phyloP scores from a whole-genome alignment of 2,329 filamentous ascomycete species.

The Alternaria rosae region DNA sequence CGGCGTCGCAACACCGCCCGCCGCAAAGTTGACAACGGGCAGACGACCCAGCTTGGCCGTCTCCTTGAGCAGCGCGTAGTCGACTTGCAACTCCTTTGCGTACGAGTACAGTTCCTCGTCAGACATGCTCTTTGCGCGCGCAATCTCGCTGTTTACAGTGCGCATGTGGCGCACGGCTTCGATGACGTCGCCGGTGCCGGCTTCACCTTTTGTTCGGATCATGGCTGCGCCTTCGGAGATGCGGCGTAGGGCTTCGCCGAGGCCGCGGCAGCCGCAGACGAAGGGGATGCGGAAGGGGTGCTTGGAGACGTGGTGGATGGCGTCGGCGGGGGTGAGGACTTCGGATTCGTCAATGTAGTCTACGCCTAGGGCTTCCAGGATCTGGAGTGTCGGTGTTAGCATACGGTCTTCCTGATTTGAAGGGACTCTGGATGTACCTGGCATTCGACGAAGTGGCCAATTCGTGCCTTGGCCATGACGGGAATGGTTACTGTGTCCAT shows the following conservation, averaged over 20 bases:
- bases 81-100: slow-evolving; percentile 81
- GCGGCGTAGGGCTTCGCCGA: slow-evolving; percentile 89
- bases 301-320: slow-evolving; percentile 92
- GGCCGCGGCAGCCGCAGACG: slow-evolving; percentile 93
- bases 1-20: slow-evolving; percentile 98
- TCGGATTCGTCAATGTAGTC: slow-evolving; percentile 99
- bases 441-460: slow-evolving; percentile 97
- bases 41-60: slow-evolving; percentile 86
- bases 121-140: slow-evolving; percentile 68
- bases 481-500: slow-evolving; percentile 95
- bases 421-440: slow-evolving; percentile 60
- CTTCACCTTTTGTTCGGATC: slow-evolving; percentile 99
- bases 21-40: slow-evolving; percentile 97
- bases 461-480: slow-evolving; percentile 98
- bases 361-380: slow-evolving; percentile 91
- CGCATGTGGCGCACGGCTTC: slow-evolving; percentile 97
- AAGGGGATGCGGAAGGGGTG: slow-evolving; percentile 82
- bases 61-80: slow-evolving; percentile 81
- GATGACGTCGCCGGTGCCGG: slow-evolving; percentile 94
- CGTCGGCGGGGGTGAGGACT: slow-evolving; percentile 94
- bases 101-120: slow-evolving; percentile 79
- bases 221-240: slow-evolving; percentile 95
- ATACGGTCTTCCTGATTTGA: neutral
- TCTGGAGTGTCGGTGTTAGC: slow-evolving; percentile 58
- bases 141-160: slow-evolving; percentile 83